Percentiles rank a stretch among this genome's conserved stretches.
Evolutionary conservation across 73 alveolate genomes (phyloP).

Genomic region (Paramecium sonneborni): DNA sequence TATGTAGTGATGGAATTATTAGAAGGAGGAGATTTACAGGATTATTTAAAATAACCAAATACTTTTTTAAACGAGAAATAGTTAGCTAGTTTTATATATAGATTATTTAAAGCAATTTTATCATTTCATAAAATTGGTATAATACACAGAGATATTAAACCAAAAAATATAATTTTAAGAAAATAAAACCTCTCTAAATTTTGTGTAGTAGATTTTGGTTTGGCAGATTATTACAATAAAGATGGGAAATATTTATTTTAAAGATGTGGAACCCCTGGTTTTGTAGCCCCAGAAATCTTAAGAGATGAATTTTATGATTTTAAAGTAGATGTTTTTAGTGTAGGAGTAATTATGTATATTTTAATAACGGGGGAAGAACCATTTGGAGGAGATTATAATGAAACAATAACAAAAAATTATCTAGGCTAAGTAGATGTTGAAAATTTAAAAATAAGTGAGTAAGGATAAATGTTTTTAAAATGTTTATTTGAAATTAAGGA

Average conservation of each 20-base stretch:
- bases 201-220: slow-evolving; percentile 56
- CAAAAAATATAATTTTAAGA: slow-evolving; percentile 28
- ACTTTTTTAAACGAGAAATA: neutral
- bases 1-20: neutral
- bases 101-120: neutral
- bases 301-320: slow-evolving; percentile 9
- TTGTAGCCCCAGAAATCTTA: slow-evolving; percentile 43
- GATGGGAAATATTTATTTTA: neutral
- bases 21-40: slow-evolving; percentile 3
- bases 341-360: slow-evolving; percentile 26
- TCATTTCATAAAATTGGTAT: slow-evolving; percentile 11
- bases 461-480: neutral
- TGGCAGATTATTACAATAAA: slow-evolving; percentile 44
- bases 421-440: neutral
- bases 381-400: neutral
- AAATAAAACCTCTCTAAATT: neutral
- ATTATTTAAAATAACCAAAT: neutral
- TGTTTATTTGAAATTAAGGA: neutral
- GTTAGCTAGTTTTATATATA: neutral
- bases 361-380: slow-evolving; percentile 15
- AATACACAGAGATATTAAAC: slow-evolving; percentile 66
- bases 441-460: neutral
- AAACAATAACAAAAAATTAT: neutral
- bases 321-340: slow-evolving; percentile 23
- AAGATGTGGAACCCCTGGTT: slow-evolving; percentile 50